Conservation (phyloP, 2,329 filamentous ascomycete genomes). For the Colletotrichum costaricense region DNA sequence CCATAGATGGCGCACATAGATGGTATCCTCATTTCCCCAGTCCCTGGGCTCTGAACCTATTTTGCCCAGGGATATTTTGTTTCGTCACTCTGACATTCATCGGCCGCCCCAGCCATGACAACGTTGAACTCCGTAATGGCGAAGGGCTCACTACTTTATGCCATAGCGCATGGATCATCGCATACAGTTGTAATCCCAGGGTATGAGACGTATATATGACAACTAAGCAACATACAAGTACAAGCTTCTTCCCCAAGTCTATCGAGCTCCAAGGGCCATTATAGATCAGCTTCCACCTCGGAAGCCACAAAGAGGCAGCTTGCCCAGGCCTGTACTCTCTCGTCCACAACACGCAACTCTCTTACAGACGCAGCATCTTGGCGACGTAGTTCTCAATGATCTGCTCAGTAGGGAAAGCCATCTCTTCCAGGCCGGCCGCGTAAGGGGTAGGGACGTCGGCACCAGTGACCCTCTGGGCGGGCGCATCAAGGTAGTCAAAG, state of each 20-base stretch:
- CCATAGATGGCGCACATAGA: background rate
- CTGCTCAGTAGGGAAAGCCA: conserved; percentile 92
- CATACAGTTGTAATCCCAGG: conserved; percentile 25
- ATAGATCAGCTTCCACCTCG: conserved; percentile 12
- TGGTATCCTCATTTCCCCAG: background rate
- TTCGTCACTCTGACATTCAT: background rate
- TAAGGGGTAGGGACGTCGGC: conserved; percentile 98
- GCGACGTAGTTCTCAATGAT: conserved; percentile 89
- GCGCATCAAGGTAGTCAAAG: conserved; percentile 97
- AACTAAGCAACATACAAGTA: conserved; percentile 54
- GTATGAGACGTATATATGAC: conserved; percentile 49
- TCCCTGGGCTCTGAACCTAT: background rate
- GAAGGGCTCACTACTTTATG: background rate
- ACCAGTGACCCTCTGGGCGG: conserved; percentile 92
- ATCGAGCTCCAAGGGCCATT: conserved; percentile 28
- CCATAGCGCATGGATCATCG: background rate
- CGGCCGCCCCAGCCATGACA: background rate
- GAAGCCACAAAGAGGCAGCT: conserved; percentile 15
- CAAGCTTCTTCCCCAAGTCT: conserved; percentile 41
- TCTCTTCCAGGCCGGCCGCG: conserved; percentile 90
- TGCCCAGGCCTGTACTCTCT: background rate
- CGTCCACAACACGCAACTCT: background rate
- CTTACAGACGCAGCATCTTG: conserved; percentile 86
- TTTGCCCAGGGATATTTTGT: background rate
- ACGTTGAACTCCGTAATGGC: background rate